Percentiles rank a stretch among this genome's conserved stretches.
phyloP scores from a whole-genome alignment of 371 early-diverging fungal species.

The Funneliformis caledonium region DNA sequence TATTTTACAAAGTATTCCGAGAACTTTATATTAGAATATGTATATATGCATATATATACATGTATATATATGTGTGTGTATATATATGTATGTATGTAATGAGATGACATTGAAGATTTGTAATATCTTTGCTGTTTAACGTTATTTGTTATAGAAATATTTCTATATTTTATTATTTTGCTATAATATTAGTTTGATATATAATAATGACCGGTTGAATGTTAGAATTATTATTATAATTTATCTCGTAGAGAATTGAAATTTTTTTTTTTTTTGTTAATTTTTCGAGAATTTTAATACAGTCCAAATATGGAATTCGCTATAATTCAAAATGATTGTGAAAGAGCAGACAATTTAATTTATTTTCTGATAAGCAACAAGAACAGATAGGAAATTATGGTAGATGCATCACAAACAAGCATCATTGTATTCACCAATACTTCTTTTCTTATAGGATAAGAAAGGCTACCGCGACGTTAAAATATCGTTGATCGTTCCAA shows the following conservation, averaged over 20 bases:
- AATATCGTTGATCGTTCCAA: background rate
- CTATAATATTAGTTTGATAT: background rate
- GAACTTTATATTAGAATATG: background rate
- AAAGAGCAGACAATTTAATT: background rate
- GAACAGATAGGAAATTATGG: background rate
- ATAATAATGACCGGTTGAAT: background rate
- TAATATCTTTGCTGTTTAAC: background rate
- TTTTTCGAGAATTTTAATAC: slow-evolving; percentile 1
- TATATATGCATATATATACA: background rate
- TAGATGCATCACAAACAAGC: background rate
- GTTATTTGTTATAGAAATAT: background rate
- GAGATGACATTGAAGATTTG: background rate
- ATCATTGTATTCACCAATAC: background rate
- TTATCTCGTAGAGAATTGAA: background rate
- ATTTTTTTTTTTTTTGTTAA: background rate
- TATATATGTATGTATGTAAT: background rate
- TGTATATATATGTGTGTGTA: no score
- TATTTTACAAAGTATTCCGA: background rate
- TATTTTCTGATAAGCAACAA: background rate
- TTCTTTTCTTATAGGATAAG: slow-evolving; percentile 1
- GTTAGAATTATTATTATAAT: background rate
- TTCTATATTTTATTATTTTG: background rate
- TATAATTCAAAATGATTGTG: background rate
- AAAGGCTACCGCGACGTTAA: slow-evolving; percentile 1
- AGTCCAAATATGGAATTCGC: background rate